Conservation (phyloP, 2,329 filamentous ascomycete species). For the Xylariaceae sp. region DNA sequence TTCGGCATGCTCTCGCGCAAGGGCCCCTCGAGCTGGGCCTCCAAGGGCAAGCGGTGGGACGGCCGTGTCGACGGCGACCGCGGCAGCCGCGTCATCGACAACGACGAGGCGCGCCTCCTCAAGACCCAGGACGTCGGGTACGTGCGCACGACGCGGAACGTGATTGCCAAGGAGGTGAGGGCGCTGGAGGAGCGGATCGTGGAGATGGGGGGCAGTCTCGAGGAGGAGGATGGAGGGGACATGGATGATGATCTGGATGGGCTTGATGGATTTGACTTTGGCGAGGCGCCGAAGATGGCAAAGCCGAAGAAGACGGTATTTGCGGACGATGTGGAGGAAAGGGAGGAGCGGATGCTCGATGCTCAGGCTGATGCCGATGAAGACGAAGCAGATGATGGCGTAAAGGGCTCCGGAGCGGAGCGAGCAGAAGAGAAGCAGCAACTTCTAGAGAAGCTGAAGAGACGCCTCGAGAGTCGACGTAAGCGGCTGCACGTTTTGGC, state of each 20-base stretch:
- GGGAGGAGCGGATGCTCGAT: constrained; percentile 24
- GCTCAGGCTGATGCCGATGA: constrained; percentile 20
- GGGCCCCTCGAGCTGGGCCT: constrained; percentile 47
- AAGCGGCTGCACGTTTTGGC: constrained; percentile 52
- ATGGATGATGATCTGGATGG: constrained; percentile 24
- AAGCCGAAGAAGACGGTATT: constrained; percentile 50
- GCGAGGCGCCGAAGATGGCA: constrained; percentile 14
- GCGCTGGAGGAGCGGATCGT: constrained; percentile 51
- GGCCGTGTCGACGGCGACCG: constrained; percentile 56
- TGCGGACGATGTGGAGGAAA: constrained; percentile 35
- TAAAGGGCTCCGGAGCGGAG: constrained; percentile 28
- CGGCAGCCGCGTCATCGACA: constrained; percentile 50
- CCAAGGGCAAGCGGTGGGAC: constrained; percentile 46
- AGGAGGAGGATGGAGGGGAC: constrained; percentile 26
- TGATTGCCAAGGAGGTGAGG: constrained; percentile 54
- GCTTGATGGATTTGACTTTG: constrained; percentile 25
- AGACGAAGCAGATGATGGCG: constrained; percentile 33
- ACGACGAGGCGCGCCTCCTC: constrained; percentile 56
- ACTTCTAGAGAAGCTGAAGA: constrained; percentile 39
- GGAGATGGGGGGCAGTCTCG: constrained; percentile 33
- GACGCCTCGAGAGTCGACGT: constrained; percentile 45
- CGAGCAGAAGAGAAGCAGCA: constrained; percentile 37
- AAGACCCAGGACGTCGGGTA: constrained; percentile 69
- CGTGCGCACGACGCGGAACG: constrained; percentile 57
- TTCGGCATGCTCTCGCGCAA: constrained; percentile 63